Evolutionary conservation across 106 monocot species (phyloP), one percentile per base, ranked within the genome.

Genomic region (Dendrobium officinale): DNA sequence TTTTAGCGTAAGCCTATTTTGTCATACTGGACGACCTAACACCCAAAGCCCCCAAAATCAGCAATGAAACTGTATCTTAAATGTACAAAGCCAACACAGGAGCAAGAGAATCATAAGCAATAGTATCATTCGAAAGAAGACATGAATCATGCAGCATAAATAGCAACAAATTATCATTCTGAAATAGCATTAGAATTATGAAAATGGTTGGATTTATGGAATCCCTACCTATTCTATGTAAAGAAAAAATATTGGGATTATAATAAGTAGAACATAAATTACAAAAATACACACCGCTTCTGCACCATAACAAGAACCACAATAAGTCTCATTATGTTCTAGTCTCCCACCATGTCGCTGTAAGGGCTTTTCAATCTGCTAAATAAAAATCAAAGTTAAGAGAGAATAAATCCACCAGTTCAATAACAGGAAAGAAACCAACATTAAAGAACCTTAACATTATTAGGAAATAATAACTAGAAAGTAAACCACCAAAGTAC

Each of bases 301-400:
- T 75, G 81, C 81, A 76, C 81, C 81, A 75, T 76, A 81, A 42
- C 81, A 96, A 15, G 96, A 91, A 80, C 96, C 96, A 84, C 96
- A 96, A 59, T 96, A 96, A n/a, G 89, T 91, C 82, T 96, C 96
- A 77, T 93, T 92, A 48, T 91, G 93, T 78, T 91, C 88, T 49
- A 96, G 96, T 80, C 96, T 93, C n/a, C 96, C 96, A 79, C 96
- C 96, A 83, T 96, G 96, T 41, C 81, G 88, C 87, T 96, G 81
- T 66, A 81, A 76, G 40, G 81, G 81, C 27, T 75, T 81, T 66
- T 81, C 81, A 75, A 81, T 76, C 81, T 81, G 81, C 56, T 33
- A 18, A 76, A 75, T 42, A 43, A 76, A 76, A 74, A 70, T 37
- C 43, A 43, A 6, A 48, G 47, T 5, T 76, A 76, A 76, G 48